These are phyloP conservation scores for Balakata baccata DNA, from an alignment of 345 rosid genomes.

Conservation along the genomic window DNA sequence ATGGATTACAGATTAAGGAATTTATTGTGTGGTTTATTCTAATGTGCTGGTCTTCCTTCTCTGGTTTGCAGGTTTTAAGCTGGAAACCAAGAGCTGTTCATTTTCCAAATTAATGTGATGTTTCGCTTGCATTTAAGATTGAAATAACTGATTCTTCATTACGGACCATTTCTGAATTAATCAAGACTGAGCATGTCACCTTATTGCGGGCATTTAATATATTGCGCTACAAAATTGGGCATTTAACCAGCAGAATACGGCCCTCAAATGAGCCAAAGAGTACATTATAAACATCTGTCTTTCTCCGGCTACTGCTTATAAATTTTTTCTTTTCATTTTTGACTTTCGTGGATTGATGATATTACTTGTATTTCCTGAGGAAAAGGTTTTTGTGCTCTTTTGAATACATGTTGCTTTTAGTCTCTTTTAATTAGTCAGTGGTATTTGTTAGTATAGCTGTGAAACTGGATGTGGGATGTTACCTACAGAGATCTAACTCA, in stretches of 20 bases:
- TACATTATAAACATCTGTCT: constrained; percentile 21
- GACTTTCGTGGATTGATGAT: no score
- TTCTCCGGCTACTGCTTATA: neutral
- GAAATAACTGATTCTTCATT: constrained; percentile 8
- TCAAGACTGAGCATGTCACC: constrained; percentile 10
- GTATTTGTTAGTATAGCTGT: neutral
- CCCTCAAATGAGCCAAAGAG: constrained; percentile 76
- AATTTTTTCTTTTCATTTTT: neutral
- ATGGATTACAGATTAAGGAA: neutral
- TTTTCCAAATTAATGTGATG: constrained; percentile 39
- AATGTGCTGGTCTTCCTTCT: constrained; percentile 1
- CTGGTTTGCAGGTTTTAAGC: constrained; percentile 51
- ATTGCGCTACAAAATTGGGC: constrained; percentile 34
- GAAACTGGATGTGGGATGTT: neutral
- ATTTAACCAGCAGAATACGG: constrained; percentile 37
- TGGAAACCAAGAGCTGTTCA: constrained; percentile 74
- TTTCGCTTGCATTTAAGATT: neutral
- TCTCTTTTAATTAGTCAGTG: neutral
- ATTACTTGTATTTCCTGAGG: neutral
- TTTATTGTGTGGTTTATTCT: neutral
- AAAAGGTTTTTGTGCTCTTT: neutral
- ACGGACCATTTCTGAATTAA: constrained; percentile 16
- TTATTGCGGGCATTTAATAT: constrained; percentile 30
- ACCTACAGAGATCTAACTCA: neutral
- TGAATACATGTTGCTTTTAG: neutral